Evolutionary conservation across 2,329 filamentous ascomycete species (phyloP), one percentile per base, ranked within the genome.

Genomic region (Beauveria bassiana): DNA sequence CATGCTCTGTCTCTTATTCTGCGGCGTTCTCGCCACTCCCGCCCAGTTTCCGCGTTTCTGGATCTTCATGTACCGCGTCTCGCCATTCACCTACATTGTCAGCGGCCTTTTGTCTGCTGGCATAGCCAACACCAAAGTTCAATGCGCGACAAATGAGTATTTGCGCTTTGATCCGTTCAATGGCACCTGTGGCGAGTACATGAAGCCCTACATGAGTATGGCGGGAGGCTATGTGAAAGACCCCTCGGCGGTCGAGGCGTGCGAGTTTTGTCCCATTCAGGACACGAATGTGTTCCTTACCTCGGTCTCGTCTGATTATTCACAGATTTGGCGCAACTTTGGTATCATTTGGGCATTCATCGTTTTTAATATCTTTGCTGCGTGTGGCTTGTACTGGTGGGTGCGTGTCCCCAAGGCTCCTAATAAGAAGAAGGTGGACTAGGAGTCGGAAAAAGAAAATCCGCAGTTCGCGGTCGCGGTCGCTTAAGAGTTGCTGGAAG

Each of bases 1-100:
- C 76, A 86, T 82, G 45, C 78, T 93, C 61, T 86, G 81, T 63
- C 78, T 93, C 57, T 83, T 91, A 68, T 93, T 93, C 80, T 90
- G 86, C 69, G 81, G 87, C 79, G 87, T 95, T 55, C 81, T 96
- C 64, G 86, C 86, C 31, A 76, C 77, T 5, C 87, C 87, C 0
- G 72, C 75, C 2, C 72, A 75, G 2, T 81, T 93, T 40, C 89
- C 90, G 0, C 77, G 83, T 5, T 92, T 93, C 80, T 93, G 90
- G 89, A 86, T 88, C 67, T 91, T 91, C 78, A 90, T 92, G 86
- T 68, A 68, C 31, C 66, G 69, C 52, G 76, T 92, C 53, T 91
- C 87, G 0, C 91, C 92, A 0, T 89, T 96, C 67, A 93, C 89
- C 0, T 96, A 96, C 71, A 77, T 95, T 16, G 84, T 93, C 26